Evolutionary conservation across 2,329 filamentous ascomycete genomes (phyloP).

Genomic region (Beauveria sp.): DNA sequence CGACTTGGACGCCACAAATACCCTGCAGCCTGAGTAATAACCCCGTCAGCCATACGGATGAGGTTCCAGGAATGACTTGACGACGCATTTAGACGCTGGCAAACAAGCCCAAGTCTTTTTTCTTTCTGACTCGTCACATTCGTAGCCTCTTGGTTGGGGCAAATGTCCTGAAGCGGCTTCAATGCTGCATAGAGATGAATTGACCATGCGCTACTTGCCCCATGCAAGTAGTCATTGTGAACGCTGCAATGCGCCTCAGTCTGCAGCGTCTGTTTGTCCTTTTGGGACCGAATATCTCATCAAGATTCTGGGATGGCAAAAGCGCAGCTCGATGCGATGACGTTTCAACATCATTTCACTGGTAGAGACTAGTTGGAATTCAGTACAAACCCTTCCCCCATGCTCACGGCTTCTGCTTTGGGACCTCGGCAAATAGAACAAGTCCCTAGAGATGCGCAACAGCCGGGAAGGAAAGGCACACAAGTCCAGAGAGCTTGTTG

Average conservation of each 20-base stretch:
- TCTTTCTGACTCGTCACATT: neutral
- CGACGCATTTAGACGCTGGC: too few species aligned
- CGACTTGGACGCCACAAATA: neutral
- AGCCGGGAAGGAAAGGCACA: neutral
- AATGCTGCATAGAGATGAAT: too few species aligned
- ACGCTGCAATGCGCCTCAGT: neutral
- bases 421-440: neutral
- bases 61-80: neutral
- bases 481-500: too few species aligned
- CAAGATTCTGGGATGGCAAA: too few species aligned
- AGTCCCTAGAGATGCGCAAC: neutral
- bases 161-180: too few species aligned
- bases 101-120: neutral
- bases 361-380: too few species aligned
- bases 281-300: too few species aligned
- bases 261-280: too few species aligned
- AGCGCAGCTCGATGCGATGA: too few species aligned
- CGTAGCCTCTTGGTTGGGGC: neutral
- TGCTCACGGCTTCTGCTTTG: neutral
- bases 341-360: too few species aligned
- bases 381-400: neutral
- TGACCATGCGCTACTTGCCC: neutral
- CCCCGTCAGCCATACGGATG: neutral
- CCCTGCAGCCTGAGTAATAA: conserved; percentile 9
- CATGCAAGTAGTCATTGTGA: neutral